A percentile compares a stretch with the other conserved stretches of the same genome.
Conservation (phyloP, 139 green algal genomes). For the Chlorella sp. region DNA sequence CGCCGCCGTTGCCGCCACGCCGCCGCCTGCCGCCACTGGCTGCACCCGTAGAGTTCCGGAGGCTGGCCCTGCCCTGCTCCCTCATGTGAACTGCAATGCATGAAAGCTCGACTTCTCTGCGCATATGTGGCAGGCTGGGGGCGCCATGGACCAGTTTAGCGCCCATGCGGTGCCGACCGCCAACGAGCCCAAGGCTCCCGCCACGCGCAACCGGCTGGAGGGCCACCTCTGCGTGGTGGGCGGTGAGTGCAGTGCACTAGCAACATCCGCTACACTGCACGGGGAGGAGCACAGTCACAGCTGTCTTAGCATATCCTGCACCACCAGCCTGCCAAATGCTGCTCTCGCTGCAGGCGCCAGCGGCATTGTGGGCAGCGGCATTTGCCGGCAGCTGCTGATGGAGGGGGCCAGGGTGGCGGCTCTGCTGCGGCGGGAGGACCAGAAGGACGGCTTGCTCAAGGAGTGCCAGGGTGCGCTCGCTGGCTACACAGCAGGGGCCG, state of each 20-base stretch:
- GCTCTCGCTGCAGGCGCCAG: constrained; percentile 14
- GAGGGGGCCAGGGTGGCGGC: constrained; percentile 29
- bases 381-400: constrained; percentile 33
- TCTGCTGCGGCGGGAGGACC: constrained; percentile 19
- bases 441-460: constrained; percentile 15
- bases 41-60: too few relatives aligned
- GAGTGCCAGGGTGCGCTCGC: constrained; percentile 20
- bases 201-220: constrained; percentile 3
- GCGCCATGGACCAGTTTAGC: background rate
- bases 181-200: background rate
- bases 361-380: constrained; percentile 40
- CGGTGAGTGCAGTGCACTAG: background rate
- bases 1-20: too few relatives aligned
- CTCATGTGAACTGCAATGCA: too few relatives aligned
- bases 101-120: too few relatives aligned
- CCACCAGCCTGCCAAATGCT: background rate
- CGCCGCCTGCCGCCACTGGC: too few relatives aligned
- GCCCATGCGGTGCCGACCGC: background rate
- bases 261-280: too few relatives aligned
- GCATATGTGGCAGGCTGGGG: too few relatives aligned
- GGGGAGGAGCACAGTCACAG: too few relatives aligned
- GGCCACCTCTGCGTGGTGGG: constrained; percentile 18
- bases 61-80: too few relatives aligned
- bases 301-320: background rate
- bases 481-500: background rate